phyloP scores from a whole-genome alignment of 768 basidiomycete genomes.

The Phanerochaete carnosa region DNA sequence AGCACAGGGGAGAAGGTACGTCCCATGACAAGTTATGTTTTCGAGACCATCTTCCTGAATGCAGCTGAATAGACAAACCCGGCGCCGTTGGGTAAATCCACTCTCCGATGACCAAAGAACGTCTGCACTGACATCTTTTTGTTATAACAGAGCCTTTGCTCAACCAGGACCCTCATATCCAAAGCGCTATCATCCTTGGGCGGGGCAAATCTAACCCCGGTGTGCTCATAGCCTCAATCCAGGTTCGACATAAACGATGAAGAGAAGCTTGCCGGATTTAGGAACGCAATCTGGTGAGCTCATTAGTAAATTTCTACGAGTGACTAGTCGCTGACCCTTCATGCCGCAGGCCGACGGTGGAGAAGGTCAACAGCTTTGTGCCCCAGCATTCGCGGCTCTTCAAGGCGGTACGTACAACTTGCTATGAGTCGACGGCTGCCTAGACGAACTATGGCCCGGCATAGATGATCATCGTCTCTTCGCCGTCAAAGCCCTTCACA shows the following conservation, averaged over 20 bases:
- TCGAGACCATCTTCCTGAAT: too few species aligned
- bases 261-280: constrained; percentile 20
- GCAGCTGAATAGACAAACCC: constrained; percentile 31
- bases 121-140: background rate
- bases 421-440: background rate
- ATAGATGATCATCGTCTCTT: constrained; percentile 42
- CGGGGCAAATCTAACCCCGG: constrained; percentile 30
- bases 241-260: constrained; percentile 23
- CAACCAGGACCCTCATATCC: constrained; percentile 27
- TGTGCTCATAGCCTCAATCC: constrained; percentile 24
- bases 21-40: too few species aligned
- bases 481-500: constrained; percentile 37
- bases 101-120: background rate
- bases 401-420: constrained; percentile 34
- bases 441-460: background rate
- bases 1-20: constrained; percentile 30
- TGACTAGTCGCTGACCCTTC: background rate
- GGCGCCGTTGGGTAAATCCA: constrained; percentile 23
- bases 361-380: constrained; percentile 38
- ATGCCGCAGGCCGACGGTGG: constrained; percentile 40
- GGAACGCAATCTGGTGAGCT: constrained; percentile 20
- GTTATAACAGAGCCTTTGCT: constrained; percentile 36
- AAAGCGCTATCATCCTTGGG: constrained; percentile 31
- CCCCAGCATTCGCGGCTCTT: constrained; percentile 44
- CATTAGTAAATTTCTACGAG: background rate